Percentiles rank a stretch among this genome's conserved stretches.
These are phyloP conservation scores for Porodaedalea pini DNA, from an alignment of 1,284 basidiomycete species.

Conservation along the genomic window DNA sequence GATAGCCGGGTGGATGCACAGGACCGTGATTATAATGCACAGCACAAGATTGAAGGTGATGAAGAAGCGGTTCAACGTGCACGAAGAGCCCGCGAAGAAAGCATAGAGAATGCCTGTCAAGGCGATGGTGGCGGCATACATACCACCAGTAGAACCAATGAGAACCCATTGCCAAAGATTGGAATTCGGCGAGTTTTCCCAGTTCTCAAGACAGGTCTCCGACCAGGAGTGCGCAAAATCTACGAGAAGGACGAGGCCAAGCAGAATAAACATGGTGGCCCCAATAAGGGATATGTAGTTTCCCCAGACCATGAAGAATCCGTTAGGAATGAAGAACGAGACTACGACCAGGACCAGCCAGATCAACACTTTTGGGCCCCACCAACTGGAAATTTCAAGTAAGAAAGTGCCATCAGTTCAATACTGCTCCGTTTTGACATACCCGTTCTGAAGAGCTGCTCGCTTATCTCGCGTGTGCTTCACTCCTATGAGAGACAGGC, in stretches of 20 bases:
- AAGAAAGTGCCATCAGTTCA: background rate
- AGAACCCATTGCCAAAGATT: constrained; percentile 97
- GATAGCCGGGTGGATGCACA: constrained; percentile 83
- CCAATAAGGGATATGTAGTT: constrained; percentile 91
- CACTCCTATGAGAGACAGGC: constrained; percentile 79
- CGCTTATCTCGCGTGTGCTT: constrained; percentile 88
- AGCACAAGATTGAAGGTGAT: constrained; percentile 91
- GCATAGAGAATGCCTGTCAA: constrained; percentile 87
- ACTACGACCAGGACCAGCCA: constrained; percentile 78
- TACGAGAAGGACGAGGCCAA: constrained; percentile 95
- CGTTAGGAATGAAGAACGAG: constrained; percentile 92
- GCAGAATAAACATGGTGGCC: constrained; percentile 90
- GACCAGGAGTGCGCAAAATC: constrained; percentile 99
- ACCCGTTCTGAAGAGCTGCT: constrained; percentile 96
- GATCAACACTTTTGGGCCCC: constrained; percentile 92
- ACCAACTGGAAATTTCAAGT: constrained; percentile 65
- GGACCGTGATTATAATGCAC: constrained; percentile 75
- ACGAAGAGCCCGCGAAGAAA: constrained; percentile 87
- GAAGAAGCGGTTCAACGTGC: constrained; percentile 91
- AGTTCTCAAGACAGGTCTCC: constrained; percentile 93
- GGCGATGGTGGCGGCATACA: constrained; percentile 82
- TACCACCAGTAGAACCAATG: constrained; percentile 86
- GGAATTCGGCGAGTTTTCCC: constrained; percentile 78
- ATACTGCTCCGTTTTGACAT: constrained; percentile 27
- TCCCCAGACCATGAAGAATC: constrained; percentile 95